Conservation (phyloP, 2,329 filamentous ascomycete species). For the Alternaria hordeiaustralica region DNA sequence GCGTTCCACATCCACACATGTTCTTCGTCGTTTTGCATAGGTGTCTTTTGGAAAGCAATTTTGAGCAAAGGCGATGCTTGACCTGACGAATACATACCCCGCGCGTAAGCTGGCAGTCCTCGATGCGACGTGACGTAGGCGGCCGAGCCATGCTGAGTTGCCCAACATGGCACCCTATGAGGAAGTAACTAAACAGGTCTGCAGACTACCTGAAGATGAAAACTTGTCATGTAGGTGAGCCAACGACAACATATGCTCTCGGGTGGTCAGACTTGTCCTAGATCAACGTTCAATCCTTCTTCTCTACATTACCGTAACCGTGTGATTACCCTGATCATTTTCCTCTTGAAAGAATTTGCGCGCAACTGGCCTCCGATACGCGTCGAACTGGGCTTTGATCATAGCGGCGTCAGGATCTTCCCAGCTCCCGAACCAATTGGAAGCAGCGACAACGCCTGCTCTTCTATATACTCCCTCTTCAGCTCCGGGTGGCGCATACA, state of each 20-base stretch:
- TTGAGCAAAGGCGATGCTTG: not conserved
- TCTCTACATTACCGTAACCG: not conserved
- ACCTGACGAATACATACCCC: not conserved
- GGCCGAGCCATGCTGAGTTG: not conserved
- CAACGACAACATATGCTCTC: too few relatives aligned
- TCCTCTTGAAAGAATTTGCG: not conserved
- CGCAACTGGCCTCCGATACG: not conserved
- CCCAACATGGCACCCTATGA: too few relatives aligned
- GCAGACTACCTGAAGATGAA: too few relatives aligned
- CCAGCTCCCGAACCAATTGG: too few relatives aligned
- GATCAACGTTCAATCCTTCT: too few relatives aligned
- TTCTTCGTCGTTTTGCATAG: not conserved
- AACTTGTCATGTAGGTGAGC: too few relatives aligned
- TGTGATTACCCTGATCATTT: fast-evolving
- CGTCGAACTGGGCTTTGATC: not conserved
- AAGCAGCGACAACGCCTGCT: not conserved
- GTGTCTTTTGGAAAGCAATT: not conserved
- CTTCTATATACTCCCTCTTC: not conserved
- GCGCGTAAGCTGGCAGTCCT: not conserved
- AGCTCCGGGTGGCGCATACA: not conserved
- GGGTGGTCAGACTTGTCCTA: too few relatives aligned
- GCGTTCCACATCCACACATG: not conserved
- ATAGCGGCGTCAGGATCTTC: too few relatives aligned
- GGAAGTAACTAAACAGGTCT: too few relatives aligned
- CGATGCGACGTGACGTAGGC: not conserved